phyloP scores from a whole-genome alignment of 306 rosid species.

The Pachyrhizus erosus region DNA sequence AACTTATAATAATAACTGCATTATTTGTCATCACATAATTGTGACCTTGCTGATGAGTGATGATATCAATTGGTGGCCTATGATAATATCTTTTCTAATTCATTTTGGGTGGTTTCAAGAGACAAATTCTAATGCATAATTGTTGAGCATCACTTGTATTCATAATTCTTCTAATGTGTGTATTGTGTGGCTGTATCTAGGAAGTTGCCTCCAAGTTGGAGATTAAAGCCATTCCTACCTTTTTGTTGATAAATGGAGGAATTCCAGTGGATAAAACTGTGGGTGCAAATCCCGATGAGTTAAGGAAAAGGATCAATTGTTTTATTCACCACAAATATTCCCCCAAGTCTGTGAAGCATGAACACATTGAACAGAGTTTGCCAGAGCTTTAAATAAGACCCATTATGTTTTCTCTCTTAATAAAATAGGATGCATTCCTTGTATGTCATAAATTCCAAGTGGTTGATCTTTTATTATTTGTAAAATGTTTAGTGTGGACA shows the following conservation, averaged over 20 bases:
- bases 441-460: not conserved
- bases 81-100: not conserved
- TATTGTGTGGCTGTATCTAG: slow-evolving; percentile 39
- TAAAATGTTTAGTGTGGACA: slow-evolving; percentile 35
- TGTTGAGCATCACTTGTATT: slow-evolving; percentile 8
- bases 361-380: slow-evolving; percentile 15
- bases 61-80: not conserved
- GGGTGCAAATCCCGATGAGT: slow-evolving; percentile 57
- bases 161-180: slow-evolving; percentile 25
- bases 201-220: slow-evolving; percentile 56
- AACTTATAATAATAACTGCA: slow-evolving; percentile 38
- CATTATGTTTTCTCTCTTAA: not conserved
- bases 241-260: slow-evolving; percentile 55
- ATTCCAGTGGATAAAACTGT: slow-evolving; percentile 39
- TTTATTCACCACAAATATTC: slow-evolving; percentile 23
- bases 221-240: slow-evolving; percentile 59
- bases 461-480: slow-evolving; percentile 33
- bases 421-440: slow-evolving; percentile 2
- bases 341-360: slow-evolving; percentile 27
- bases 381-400: slow-evolving; percentile 15
- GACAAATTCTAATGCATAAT: slow-evolving; percentile 22
- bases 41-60: slow-evolving; percentile 8
- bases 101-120: slow-evolving; percentile 7
- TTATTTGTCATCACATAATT: slow-evolving; percentile 26
- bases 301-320: slow-evolving; percentile 42